Conservation (phyloP, 2,329 filamentous ascomycete species). For the Aspergillus sp. region DNA sequence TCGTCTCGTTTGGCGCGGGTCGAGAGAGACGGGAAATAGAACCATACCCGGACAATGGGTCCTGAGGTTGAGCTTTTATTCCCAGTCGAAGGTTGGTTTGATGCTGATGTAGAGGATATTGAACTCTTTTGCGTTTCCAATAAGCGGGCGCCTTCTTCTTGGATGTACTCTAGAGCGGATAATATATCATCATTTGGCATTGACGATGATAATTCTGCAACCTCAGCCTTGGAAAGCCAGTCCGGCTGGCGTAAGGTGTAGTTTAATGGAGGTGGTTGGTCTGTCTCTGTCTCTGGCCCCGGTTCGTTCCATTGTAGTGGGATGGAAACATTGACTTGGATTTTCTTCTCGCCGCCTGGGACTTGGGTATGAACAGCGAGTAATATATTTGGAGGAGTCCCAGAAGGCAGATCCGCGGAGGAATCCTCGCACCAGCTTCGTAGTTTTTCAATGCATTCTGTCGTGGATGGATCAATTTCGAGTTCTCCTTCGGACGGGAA, state of each 20-base stretch:
- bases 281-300: conserved; percentile 9
- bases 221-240: conserved; percentile 55
- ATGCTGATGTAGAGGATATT: neutral
- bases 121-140: conserved; percentile 21
- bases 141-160: conserved; percentile 35
- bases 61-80: neutral
- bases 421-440: conserved; percentile 28
- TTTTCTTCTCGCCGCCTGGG: conserved; percentile 21
- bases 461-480: conserved; percentile 41
- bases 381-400: conserved; percentile 22
- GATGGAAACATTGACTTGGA: conserved; percentile 31
- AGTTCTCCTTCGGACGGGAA: conserved; percentile 44
- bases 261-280: conserved; percentile 23
- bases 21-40: conserved; percentile 63
- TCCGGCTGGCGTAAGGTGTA: conserved; percentile 49
- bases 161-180: conserved; percentile 47
- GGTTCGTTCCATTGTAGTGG: conserved; percentile 20
- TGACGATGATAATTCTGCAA: conserved; percentile 37
- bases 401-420: conserved; percentile 10
- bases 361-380: conserved; percentile 27
- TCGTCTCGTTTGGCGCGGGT: conserved; percentile 61
- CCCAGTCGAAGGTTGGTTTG: neutral
- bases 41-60: conserved; percentile 56
- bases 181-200: conserved; percentile 49
- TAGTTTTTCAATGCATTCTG: conserved; percentile 25